phyloP scores from a whole-genome alignment of 768 basidiomycete species.

The Lactifluus pinguis region DNA sequence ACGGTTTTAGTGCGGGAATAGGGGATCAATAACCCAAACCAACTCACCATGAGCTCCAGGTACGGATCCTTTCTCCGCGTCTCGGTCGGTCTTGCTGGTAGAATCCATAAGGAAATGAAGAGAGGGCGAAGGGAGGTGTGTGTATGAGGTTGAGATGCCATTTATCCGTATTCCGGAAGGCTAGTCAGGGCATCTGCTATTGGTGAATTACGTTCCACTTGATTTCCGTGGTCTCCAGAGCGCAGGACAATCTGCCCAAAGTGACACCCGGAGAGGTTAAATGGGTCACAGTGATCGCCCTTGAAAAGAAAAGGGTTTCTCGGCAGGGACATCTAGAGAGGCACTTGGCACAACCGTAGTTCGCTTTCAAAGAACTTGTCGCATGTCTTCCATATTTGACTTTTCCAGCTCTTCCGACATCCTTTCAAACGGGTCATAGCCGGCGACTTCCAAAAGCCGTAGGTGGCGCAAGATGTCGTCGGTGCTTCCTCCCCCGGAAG shows the following conservation, averaged over 20 bases:
- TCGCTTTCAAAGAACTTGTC: too few species aligned
- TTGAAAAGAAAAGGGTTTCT: too few species aligned
- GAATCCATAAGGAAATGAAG: not conserved
- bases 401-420: not conserved
- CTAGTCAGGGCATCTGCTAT: not conserved
- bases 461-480: not conserved
- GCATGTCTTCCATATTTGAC: too few species aligned
- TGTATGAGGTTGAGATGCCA: not conserved
- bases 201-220: not conserved
- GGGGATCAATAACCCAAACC: not conserved
- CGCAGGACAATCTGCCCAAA: too few species aligned
- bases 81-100: not conserved
- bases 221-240: too few species aligned
- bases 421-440: not conserved
- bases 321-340: too few species aligned
- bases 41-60: not conserved
- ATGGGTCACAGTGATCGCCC: too few species aligned
- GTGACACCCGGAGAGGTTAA: too few species aligned
- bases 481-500: too few species aligned
- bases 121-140: not conserved
- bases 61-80: conserved; percentile 1
- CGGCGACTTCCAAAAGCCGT: not conserved
- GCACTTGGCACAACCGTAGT: too few species aligned
- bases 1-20: not conserved
- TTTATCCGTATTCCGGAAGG: not conserved